phyloP scores from a whole-genome alignment of 768 basidiomycete genomes.

The Termitomyces sp. region DNA sequence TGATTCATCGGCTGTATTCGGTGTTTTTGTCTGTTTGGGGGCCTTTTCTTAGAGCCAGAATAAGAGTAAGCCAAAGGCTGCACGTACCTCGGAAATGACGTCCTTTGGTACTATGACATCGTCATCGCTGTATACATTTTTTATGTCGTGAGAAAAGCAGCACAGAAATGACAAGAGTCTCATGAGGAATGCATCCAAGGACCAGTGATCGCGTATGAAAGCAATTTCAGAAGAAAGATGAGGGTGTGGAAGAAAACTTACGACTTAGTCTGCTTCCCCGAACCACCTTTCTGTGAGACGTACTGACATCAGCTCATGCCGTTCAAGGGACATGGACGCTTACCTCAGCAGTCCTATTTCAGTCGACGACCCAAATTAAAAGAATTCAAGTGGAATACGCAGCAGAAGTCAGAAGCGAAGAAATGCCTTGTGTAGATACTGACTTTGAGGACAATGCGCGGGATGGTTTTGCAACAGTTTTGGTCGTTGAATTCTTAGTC shows the following conservation, averaged over 20 bases:
- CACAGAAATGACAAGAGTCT: constrained; percentile 55
- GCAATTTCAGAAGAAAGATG: not conserved
- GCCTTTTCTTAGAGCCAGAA: not conserved
- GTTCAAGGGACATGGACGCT: constrained; percentile 8
- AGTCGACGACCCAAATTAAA: constrained; percentile 1
- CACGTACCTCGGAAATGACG: constrained; percentile 21
- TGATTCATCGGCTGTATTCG: constrained; percentile 3
- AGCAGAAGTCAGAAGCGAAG: not conserved
- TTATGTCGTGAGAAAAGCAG: constrained; percentile 51
- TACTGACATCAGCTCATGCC: constrained; percentile 12
- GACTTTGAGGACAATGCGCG: constrained; percentile 10
- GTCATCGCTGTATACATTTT: constrained; percentile 45
- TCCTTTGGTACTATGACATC: constrained; percentile 26
- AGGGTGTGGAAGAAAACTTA: constrained; percentile 14
- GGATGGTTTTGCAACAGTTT: constrained; percentile 14
- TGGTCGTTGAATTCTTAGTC: constrained; percentile 6
- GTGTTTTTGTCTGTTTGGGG: constrained; percentile 4
- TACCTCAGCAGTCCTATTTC: constrained; percentile 23
- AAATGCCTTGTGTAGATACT: not conserved
- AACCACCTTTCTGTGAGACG: constrained; percentile 14
- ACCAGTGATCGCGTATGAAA: constrained; percentile 11
- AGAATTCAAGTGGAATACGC: not conserved
- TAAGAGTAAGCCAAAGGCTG: not conserved
- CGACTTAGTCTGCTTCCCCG: constrained; percentile 11
- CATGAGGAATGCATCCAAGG: constrained; percentile 45